These are phyloP conservation scores for Taiozyma sp. DNA, from an alignment of 1,139 yeast genomes.

Conservation along the genomic window DNA sequence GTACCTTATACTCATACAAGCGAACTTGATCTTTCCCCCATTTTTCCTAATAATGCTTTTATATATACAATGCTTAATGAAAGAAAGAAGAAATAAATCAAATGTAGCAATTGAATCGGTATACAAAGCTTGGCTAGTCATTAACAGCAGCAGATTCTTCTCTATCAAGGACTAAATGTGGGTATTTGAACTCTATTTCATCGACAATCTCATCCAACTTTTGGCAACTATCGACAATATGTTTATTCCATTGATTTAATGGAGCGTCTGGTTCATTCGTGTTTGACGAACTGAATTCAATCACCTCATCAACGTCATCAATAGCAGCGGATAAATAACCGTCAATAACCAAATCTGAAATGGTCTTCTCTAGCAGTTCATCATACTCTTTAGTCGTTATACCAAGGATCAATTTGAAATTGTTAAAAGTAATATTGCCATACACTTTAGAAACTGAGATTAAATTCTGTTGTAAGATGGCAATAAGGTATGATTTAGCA, in stretches of 20 bases:
- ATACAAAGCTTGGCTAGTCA: background rate
- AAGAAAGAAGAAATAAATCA: background rate
- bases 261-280: background rate
- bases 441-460: conserved; percentile 13
- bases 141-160: background rate
- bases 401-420: conserved; percentile 10
- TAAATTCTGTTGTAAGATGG: conserved; percentile 18
- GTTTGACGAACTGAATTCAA: conserved; percentile 23
- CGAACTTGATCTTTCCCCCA: background rate
- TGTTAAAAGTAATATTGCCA: conserved; percentile 14
- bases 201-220: conserved; percentile 18
- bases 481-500: conserved; percentile 1
- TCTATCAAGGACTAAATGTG: background rate
- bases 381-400: conserved; percentile 7
- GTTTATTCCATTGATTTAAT: conserved; percentile 18
- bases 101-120: background rate
- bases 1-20: background rate
- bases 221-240: conserved; percentile 17
- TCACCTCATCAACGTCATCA: conserved; percentile 32
- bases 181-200: conserved; percentile 2
- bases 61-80: background rate
- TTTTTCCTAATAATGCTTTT: background rate
- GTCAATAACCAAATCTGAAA: conserved; percentile 17
- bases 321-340: conserved; percentile 25
- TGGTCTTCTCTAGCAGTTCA: conserved; percentile 8